Percentiles rank a stretch among this genome's conserved stretches.
phyloP scores from a whole-genome alignment of 2,329 filamentous ascomycete species.

The Xylariaceae sp. region DNA sequence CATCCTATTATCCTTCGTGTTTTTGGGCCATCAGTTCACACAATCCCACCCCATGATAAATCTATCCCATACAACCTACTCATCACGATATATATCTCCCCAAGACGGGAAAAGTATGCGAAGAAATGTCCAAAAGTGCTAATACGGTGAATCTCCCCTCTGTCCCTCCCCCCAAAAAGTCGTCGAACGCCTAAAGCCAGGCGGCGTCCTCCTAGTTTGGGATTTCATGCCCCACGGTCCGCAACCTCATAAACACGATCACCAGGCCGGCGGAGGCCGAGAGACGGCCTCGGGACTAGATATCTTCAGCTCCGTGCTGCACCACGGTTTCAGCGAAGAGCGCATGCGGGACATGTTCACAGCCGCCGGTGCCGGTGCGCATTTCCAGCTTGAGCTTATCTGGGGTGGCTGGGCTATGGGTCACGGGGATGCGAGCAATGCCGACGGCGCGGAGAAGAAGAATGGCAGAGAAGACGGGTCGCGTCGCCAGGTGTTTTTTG shows the following conservation, averaged over 20 bases:
- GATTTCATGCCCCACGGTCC: constrained; percentile 57
- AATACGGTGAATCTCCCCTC: too few relatives aligned
- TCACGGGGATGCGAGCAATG: neutral
- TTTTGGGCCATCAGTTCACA: too few relatives aligned
- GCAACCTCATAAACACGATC: constrained; percentile 8
- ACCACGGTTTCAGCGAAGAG: constrained; percentile 59
- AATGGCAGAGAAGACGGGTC: constrained; percentile 13
- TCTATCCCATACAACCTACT: too few relatives aligned
- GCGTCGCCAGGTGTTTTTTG: constrained; percentile 44
- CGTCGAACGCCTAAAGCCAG: constrained; percentile 55
- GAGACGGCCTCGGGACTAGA: neutral
- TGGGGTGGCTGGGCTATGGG: constrained; percentile 38
- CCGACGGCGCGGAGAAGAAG: constrained; percentile 23
- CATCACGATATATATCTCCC: too few relatives aligned
- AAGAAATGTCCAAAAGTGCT: too few relatives aligned
- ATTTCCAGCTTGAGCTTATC: constrained; percentile 54
- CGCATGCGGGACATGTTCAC: constrained; percentile 57
- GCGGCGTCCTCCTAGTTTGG: constrained; percentile 61
- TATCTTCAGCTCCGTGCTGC: constrained; percentile 49
- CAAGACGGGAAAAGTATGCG: too few relatives aligned
- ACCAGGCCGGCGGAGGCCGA: constrained; percentile 32
- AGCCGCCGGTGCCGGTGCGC: constrained; percentile 51
- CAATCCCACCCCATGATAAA: too few relatives aligned
- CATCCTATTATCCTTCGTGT: neutral
- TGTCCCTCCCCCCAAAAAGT: constrained; percentile 30